phyloP scores from a whole-genome alignment of 106 monocot species.

The Triglochin maritima region DNA sequence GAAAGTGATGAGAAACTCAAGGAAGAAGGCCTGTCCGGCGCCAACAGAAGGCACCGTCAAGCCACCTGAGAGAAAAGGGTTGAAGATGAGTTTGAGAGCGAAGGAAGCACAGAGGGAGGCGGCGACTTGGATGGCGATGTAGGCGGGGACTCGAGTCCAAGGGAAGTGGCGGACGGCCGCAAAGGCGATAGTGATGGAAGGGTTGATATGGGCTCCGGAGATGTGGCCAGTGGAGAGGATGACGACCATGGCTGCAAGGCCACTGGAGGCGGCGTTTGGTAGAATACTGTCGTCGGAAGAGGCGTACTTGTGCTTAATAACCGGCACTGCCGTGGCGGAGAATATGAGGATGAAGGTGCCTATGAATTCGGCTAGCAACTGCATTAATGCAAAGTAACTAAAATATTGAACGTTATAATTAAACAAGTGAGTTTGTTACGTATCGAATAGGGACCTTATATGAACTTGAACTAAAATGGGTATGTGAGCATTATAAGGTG shows the following conservation, averaged over 20 bases:
- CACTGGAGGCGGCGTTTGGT: constrained; percentile 14
- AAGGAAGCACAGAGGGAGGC: constrained; percentile 14
- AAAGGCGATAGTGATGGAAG: constrained; percentile 27
- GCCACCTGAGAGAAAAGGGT: constrained; percentile 18
- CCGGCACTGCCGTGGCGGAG: constrained; percentile 10
- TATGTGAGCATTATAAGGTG: too few relatives aligned
- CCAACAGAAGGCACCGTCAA: constrained; percentile 26
- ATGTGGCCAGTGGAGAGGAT: constrained; percentile 26
- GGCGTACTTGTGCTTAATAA: constrained; percentile 14
- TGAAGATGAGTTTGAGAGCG: constrained; percentile 16
- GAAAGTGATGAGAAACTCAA: constrained; percentile 40
- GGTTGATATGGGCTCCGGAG: constrained; percentile 34
- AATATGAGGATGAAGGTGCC: constrained; percentile 34
- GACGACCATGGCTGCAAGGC: constrained; percentile 18
- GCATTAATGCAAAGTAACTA: not conserved
- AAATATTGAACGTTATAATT: too few relatives aligned
- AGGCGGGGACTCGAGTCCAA: constrained; percentile 4
- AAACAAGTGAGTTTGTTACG: too few relatives aligned
- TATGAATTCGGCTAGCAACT: constrained; percentile 30
- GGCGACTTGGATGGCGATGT: constrained; percentile 9
- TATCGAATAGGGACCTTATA: too few relatives aligned
- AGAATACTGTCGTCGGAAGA: constrained; percentile 11
- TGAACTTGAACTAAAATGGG: too few relatives aligned
- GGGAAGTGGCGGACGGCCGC: constrained; percentile 18
- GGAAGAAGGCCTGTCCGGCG: constrained; percentile 22